Evolutionary conservation across 805 yeast species (phyloP).

Genomic region (Candida maris): DNA sequence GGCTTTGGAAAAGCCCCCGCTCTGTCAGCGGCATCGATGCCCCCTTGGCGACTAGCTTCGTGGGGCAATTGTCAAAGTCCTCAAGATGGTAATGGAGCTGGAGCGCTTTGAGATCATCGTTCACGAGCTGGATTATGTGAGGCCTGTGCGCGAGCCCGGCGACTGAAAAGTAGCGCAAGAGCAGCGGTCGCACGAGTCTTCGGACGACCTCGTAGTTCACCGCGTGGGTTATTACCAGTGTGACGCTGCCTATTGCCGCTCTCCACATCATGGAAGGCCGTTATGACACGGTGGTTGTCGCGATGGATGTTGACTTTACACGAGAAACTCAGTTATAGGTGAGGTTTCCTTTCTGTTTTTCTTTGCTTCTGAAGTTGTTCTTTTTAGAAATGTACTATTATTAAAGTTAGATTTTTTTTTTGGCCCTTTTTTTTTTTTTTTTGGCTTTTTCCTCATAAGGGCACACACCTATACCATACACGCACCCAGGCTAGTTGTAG

Average conservation of each 20-base stretch:
- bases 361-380: too few species aligned
- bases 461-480: conserved; percentile 3
- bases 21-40: neutral
- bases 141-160: conserved; percentile 3
- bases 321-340: too few species aligned
- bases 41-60: neutral
- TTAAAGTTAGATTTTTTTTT: neutral
- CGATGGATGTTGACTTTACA: too few species aligned
- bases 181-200: conserved; percentile 14
- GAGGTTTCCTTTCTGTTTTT: too few species aligned
- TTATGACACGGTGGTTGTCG: too few species aligned
- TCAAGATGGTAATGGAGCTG: neutral
- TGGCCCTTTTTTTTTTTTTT: neutral
- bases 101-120: conserved; percentile 7
- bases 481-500: too few species aligned
- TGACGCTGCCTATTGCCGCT: conserved; percentile 11
- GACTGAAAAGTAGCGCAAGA: conserved; percentile 11
- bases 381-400: too few species aligned
- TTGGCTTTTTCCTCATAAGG: neutral
- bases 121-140: conserved; percentile 6
- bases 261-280: conserved; percentile 10
- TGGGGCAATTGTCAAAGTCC: conserved; percentile 1
- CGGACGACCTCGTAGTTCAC: conserved; percentile 16
- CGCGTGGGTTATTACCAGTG: conserved; percentile 11
- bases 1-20: neutral